Evolutionary conservation across 1,139 yeast species (phyloP), one percentile per base, ranked within the genome.

Genomic region (Protomyces arabidopsidicola): DNA sequence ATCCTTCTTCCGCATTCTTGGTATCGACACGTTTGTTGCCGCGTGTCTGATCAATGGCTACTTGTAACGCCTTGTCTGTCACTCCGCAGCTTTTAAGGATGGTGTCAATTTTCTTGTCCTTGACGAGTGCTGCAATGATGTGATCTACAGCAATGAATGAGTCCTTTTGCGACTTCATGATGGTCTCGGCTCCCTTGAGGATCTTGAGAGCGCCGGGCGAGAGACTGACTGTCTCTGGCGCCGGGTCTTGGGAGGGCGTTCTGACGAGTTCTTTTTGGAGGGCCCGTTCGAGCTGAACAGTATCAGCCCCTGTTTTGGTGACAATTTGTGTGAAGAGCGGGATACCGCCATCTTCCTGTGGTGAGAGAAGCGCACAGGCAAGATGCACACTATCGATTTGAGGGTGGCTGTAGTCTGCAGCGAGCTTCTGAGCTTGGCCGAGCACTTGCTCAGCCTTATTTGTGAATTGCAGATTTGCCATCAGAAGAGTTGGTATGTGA

Each of bases 71-170:
- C 66, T 88, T 95, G 10, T 81, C 75, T 52, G 86, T 87, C 51
- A 91, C 81, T 31, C 82, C 80, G 54, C 85, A 82, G 67, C 87
- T 95, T 72, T 89, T 89, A 71, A 91, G 82, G n/a, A 93, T 75
- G 61, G 82, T 79, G 74, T 88, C 82, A 54, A 91, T 81, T 2
- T 88, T 79, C 2, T 82, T 75, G 70, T 91, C 97, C 48, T 90
- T 95, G 65, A 93, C 78, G 60, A 95, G 78, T 0, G 98, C 97
- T 67, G 90, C 79, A 61, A 95, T 78, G 18, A 93, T 77, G 75
- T 93, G 99, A 75, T 93, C 99, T 76, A 93, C 98, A 1, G 97
- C 98, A 66, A 93, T 83, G 72, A 83, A 93, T 45, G 86, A 80
- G 75, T 93, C 99, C 75, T 93, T 93, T 74, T 93, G 99, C 71